A percentile compares a stretch with the other conserved stretches of the same genome.
Evolutionary conservation across 108 stramenopile genomes (phyloP).

Genomic region (Nannochloropsis salina): DNA sequence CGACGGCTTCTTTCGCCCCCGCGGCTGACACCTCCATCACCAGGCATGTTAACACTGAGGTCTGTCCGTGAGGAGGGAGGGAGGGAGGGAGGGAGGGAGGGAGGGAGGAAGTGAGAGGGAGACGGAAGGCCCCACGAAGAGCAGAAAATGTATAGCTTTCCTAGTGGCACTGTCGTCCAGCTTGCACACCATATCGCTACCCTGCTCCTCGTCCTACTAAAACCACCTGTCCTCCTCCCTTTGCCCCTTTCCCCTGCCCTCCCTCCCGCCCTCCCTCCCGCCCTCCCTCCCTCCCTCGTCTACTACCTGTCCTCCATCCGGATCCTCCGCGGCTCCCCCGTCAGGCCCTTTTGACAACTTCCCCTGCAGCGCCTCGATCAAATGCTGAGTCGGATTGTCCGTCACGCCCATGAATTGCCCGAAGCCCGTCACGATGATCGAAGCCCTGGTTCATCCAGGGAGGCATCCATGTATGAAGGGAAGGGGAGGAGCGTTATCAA

Average conservation of each 20-base stretch:
- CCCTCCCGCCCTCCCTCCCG: not conserved
- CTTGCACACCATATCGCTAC: too few relatives aligned
- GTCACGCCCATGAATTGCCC: not conserved
- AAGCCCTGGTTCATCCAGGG: not conserved
- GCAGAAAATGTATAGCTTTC: too few relatives aligned
- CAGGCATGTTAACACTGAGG: not conserved
- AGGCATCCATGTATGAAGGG: not conserved
- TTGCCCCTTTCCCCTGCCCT: not conserved
- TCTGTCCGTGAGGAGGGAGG: not conserved
- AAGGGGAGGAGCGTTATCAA: not conserved
- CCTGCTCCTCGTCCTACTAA: too few relatives aligned
- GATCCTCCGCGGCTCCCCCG: not conserved
- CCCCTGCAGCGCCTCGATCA: not conserved
- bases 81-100: conserved; percentile 1
- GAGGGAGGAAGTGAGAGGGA: not conserved
- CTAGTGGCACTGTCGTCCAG: too few relatives aligned
- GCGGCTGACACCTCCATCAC: not conserved
- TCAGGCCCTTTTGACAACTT: not conserved
- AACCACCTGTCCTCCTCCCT: too few relatives aligned
- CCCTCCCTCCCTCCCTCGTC: not conserved
- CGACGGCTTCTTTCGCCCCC: not conserved
- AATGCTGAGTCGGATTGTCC: conserved; percentile 7
- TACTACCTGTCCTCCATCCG: not conserved
- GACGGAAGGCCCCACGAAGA: too few relatives aligned
- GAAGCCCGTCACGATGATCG: not conserved